phyloP scores from a whole-genome alignment of 129 eudicot species.

The Centella asiatica region DNA sequence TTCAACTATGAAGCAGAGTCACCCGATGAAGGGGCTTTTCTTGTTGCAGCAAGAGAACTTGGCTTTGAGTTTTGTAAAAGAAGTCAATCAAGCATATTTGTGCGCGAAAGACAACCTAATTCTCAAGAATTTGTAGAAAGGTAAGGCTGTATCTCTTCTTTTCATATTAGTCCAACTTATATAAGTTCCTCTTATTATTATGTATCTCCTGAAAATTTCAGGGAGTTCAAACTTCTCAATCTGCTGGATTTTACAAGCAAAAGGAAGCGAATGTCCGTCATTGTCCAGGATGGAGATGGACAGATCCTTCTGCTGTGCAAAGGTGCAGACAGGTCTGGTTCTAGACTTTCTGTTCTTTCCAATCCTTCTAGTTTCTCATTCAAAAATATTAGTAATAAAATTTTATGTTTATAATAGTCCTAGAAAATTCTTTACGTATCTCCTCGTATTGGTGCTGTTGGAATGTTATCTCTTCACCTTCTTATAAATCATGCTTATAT shows the following conservation, averaged over 20 bases:
- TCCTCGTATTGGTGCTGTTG: not conserved
- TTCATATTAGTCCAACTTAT: not conserved
- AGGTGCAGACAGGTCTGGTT: conserved; percentile 61
- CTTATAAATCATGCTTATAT: not conserved
- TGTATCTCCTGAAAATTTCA: conserved; percentile 5
- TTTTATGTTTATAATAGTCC: not conserved
- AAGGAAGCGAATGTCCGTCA: conserved; percentile 68
- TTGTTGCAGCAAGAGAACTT: conserved; percentile 64
- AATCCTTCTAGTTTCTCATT: not conserved
- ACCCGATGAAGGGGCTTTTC: conserved; percentile 64
- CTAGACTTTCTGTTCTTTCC: not conserved
- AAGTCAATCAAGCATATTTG: conserved; percentile 47
- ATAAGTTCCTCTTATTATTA: not conserved
- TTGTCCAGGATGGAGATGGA: conserved; percentile 48
- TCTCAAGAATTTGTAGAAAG: conserved; percentile 42
- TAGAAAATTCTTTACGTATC: not conserved
- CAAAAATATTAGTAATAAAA: not conserved
- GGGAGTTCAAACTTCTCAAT: conserved; percentile 60
- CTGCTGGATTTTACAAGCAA: conserved; percentile 61
- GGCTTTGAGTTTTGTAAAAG: conserved; percentile 54
- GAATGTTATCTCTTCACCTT: not conserved
- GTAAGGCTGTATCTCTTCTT: conserved; percentile 13
- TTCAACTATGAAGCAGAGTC: conserved; percentile 58
- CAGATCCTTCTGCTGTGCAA: conserved; percentile 54
- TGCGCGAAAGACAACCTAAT: conserved; percentile 47